Conservation (phyloP, 2,329 filamentous ascomycete species). For the Cercospora citrullina region DNA sequence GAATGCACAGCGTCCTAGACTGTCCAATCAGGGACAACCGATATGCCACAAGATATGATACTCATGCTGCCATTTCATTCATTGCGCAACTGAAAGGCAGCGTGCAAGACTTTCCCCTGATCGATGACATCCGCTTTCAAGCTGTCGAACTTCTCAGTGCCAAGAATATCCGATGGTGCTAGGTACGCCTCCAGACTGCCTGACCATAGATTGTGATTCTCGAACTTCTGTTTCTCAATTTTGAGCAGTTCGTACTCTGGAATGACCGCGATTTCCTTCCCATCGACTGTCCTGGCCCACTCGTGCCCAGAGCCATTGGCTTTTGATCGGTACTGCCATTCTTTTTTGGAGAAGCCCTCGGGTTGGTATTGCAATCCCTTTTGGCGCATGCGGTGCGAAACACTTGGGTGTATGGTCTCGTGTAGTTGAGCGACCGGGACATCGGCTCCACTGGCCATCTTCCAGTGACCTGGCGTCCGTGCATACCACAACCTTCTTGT, state of each 20-base stretch:
- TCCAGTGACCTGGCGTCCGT: slow-evolving; percentile 19
- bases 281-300: slow-evolving; percentile 13
- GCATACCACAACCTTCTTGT: slow-evolving; percentile 17
- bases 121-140: slow-evolving; percentile 10
- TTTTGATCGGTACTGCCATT: slow-evolving; percentile 15
- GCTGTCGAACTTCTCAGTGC: neutral
- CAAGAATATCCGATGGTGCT: slow-evolving; percentile 12
- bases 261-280: slow-evolving; percentile 11
- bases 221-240: slow-evolving; percentile 9
- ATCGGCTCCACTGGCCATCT: slow-evolving; percentile 8
- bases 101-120: neutral
- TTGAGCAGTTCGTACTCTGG: slow-evolving; percentile 14
- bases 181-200: slow-evolving; percentile 15
- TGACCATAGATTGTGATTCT: slow-evolving; percentile 16
- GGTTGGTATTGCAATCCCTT: slow-evolving; percentile 6
- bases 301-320: slow-evolving; percentile 2
- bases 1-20: neutral
- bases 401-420: slow-evolving; percentile 23
- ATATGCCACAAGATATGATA: neutral
- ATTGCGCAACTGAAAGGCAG: neutral
- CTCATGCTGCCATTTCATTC: neutral
- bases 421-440: slow-evolving; percentile 13
- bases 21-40: neutral
- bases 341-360: slow-evolving; percentile 10
- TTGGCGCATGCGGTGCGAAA: slow-evolving; percentile 19